A percentile compares a stretch with the other conserved stretches of the same genome.
Conservation (phyloP, 352 stramenopile genomes). For the Elongisporangium anandrum region DNA sequence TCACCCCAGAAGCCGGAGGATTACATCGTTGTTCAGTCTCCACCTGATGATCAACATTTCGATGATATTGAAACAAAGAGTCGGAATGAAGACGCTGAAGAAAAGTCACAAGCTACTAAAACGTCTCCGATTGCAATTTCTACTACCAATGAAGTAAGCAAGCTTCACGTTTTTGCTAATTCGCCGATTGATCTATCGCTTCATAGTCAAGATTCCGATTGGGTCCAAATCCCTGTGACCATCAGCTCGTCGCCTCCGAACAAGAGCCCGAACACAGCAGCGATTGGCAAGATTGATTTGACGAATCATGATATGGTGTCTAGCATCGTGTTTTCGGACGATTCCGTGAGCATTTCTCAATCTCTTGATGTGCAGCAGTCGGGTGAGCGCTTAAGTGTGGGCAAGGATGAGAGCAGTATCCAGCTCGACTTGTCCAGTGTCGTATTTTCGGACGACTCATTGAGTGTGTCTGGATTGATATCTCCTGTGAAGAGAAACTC, state of each 20-base stretch:
- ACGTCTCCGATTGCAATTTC: neutral
- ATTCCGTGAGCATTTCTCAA: neutral
- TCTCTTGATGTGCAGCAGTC: neutral
- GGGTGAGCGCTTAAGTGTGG: neutral
- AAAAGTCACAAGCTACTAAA: neutral
- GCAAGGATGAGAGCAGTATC: neutral
- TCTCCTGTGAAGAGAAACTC: neutral
- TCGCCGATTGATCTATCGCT: neutral
- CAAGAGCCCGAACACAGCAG: neutral
- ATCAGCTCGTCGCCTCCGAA: neutral
- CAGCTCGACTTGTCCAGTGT: neutral
- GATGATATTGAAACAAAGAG: neutral
- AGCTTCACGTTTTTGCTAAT: neutral
- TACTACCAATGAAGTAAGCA: slow-evolving; percentile 4
- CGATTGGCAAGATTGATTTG: neutral
- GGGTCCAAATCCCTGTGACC: neutral
- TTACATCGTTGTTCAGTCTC: neutral
- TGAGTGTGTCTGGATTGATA: neutral
- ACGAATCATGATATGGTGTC: neutral
- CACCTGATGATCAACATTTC: neutral
- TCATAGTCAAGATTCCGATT: neutral
- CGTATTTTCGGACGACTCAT: neutral
- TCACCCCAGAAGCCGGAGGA: neutral
- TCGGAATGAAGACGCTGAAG: neutral
- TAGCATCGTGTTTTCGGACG: neutral